Base-by-base conservation (phyloP, 2,329 filamentous ascomycete genomes). In the Ophiostoma sp. region DNA sequence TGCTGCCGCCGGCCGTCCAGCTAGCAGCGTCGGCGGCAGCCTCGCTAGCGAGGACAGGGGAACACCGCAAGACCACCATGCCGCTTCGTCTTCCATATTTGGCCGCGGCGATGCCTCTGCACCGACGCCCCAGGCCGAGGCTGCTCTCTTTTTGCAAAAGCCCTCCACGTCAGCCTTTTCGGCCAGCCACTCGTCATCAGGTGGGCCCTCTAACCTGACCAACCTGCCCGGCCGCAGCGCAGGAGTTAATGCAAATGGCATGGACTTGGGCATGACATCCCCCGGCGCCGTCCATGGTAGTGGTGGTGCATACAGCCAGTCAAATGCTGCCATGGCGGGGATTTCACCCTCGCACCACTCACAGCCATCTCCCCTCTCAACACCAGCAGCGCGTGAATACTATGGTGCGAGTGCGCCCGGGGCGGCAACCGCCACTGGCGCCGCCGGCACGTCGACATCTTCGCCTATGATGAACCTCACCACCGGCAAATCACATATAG, bases 131-230 rank as follows among this genome's bases (percentile, higher is more conserved):
- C 80, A 88, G 76, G 81, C 85, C 69, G 86, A 87, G 73, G 83
- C 83, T 1, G 82, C 82, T 0, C 75, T 89, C n/a, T 88, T 88
- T 73, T 78, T 86, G 18, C 86, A 88, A 69, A 88, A 87, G 71
- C 82, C 84, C 0, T 81, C 83, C 3, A 79, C 80, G 1, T 36
- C 44, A 2, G 27, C 67, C 45, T 72, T 71, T 40, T 12, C 68
- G 1, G 12, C 64, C 0, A 38, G 40, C 9, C 36, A 67, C 47
- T 62, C 64, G 1, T 47, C 65, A 8, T 45, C 69, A 9, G 47
- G 64, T 4, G 63, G 42, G n/a, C 55, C 67, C 0, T 41, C 62
- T 1, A 60, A n/a, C n/a, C 64, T 66, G 2, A 2, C 65, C 9
- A 45, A 42, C 18, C n/a, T 67, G 8, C 27, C 65, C n/a, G 67